phyloP scores from a whole-genome alignment of 1,284 basidiomycete genomes.

The Pyrrhoderma lamaoense region DNA sequence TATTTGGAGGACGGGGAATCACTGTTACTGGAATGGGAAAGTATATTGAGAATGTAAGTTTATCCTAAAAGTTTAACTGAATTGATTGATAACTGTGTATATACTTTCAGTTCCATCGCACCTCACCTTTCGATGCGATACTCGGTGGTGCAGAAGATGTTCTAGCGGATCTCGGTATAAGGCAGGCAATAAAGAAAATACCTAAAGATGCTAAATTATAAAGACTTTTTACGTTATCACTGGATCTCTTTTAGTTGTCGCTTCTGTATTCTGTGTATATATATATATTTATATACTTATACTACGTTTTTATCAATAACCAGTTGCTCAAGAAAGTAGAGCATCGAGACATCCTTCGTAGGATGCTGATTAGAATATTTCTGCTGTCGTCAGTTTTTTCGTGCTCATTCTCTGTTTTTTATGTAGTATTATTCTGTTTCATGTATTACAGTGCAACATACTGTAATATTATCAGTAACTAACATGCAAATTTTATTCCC shows the following conservation, averaged over 20 bases:
- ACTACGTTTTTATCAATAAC: too few species aligned
- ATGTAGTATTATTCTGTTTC: too few species aligned
- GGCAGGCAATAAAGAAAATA: slow-evolving; percentile 64
- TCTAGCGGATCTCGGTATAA: slow-evolving; percentile 54
- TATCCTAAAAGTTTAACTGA: neutral
- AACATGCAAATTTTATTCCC: too few species aligned
- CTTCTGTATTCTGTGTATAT: too few species aligned
- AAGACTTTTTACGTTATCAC: slow-evolving; percentile 28
- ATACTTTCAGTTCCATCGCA: slow-evolving; percentile 32
- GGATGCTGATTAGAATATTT: too few species aligned
- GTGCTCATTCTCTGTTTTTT: too few species aligned
- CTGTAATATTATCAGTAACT: too few species aligned
- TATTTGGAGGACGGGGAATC: slow-evolving; percentile 57
- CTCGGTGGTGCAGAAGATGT: slow-evolving; percentile 63
- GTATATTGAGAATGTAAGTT: slow-evolving; percentile 50
- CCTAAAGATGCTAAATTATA: slow-evolving; percentile 34
- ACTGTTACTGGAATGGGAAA: slow-evolving; percentile 62
- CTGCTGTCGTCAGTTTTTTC: too few species aligned
- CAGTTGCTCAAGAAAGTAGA: too few species aligned
- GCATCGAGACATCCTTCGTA: too few species aligned
- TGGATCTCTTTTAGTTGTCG: neutral
- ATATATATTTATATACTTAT: too few species aligned
- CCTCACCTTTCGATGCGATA: slow-evolving; percentile 38
- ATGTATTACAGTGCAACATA: too few species aligned
- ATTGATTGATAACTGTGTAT: neutral